Base-by-base conservation (phyloP, 805 yeast species). In the Candida silvicultrix region DNA sequence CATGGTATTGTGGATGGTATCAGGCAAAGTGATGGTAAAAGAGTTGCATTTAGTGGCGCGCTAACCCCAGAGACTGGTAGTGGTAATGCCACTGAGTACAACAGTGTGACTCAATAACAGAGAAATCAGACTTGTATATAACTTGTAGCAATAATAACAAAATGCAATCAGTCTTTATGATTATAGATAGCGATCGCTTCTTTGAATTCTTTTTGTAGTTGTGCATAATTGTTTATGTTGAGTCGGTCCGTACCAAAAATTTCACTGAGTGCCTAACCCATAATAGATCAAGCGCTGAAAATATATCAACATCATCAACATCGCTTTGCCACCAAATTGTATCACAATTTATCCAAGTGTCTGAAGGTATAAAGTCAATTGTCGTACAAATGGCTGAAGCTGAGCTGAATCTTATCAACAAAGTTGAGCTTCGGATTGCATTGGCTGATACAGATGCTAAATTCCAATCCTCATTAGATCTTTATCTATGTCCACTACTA, bases 361-460 rank as follows among this genome's bases (percentile, higher is more conserved):
- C n/a, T n/a, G n/a, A 32, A 10, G 18, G 5, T 20, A n/a, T 8
- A 14, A 34, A 12, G 3, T 34, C 37, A 18, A 34, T 34, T 3
- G 4, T 4, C 2, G 21, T 4, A 4, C 15, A 32, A 28, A 58
- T 58, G 62, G 59, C 62, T 21, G 62, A 59, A 5, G 49, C 74
- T 34, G 95, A 87, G 56, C 63, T 81, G 41, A 71, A 75, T 1
- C 65, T 86, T 46, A 73, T 87, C 35, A 81, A 82, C 56, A 85
- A 82, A 59, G 97, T 87, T 1, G 97, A 90, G 62, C 75, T 90
- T 42, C 70, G 88, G 36, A 71, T 92, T 18, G 92, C 95, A 1
- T 67, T 92, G 38, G 87, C 97, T 0, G 78, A 77, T 42, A 69
- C 82, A 0, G 85, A 83, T 41, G 71, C 65, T 2, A 85, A 84